A percentile compares a stretch with the other conserved stretches of the same genome.
Conservation (phyloP, 2,329 filamentous ascomycete genomes). For the Penicillium psychrosexuale region DNA sequence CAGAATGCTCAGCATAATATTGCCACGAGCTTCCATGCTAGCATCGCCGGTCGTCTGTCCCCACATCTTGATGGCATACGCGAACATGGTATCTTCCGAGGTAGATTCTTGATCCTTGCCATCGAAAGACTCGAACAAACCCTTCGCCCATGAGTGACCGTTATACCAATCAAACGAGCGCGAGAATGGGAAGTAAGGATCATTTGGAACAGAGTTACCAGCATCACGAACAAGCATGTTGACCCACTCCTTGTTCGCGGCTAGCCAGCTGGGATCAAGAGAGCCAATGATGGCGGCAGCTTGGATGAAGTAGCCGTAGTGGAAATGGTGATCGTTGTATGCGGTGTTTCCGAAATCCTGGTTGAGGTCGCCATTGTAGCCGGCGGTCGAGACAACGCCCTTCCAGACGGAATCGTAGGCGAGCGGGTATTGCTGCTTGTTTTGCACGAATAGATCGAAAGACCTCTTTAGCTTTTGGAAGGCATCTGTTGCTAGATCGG, state of each 20-base stretch:
- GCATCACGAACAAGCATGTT: conserved; percentile 80
- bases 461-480: conserved; percentile 62
- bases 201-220: conserved; percentile 69
- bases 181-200: conserved; percentile 75
- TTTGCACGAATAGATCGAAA: conserved; percentile 64
- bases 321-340: conserved; percentile 65
- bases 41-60: conserved; percentile 71
- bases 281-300: conserved; percentile 78
- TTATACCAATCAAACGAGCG: conserved; percentile 91
- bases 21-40: conserved; percentile 77
- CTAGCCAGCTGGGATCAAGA: conserved; percentile 72
- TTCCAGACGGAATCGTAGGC: conserved; percentile 65
- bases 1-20: conserved; percentile 78
- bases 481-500: conserved; percentile 55
- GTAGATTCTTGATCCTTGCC: conserved; percentile 69
- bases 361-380: conserved; percentile 65
- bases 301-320: conserved; percentile 82
- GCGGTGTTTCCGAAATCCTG: conserved; percentile 86
- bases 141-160: conserved; percentile 87
- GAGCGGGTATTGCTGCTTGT: conserved; percentile 62
- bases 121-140: conserved; percentile 52
- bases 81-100: conserved; percentile 84
- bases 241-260: conserved; percentile 71
- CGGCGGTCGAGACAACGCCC: conserved; percentile 72
- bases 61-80: conserved; percentile 93